These are phyloP conservation scores for Coemansia sp. DNA, from an alignment of 192 early-diverging fungal species.

Conservation along the genomic window DNA sequence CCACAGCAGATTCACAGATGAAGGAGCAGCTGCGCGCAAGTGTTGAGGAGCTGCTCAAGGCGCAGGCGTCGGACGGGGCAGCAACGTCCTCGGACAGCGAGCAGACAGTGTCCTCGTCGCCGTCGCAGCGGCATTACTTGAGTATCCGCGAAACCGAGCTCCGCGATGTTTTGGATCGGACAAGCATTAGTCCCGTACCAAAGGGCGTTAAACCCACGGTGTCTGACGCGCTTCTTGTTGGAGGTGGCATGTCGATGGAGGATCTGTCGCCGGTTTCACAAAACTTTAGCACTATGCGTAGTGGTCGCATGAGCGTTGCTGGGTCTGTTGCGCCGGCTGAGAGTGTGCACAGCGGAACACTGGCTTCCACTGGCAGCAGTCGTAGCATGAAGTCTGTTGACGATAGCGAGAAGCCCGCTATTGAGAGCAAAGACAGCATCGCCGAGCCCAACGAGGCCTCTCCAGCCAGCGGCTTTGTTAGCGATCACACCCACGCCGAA, in stretches of 20 bases:
- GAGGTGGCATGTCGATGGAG: conserved; percentile 51
- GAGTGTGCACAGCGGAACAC: conserved; percentile 17
- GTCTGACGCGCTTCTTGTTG: conserved; percentile 31
- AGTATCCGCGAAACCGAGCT: conserved; percentile 53
- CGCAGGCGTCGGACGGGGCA: conserved; percentile 20
- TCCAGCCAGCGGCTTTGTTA: too few relatives aligned
- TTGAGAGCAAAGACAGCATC: neutral
- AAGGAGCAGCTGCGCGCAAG: conserved; percentile 54
- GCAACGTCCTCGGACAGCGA: conserved; percentile 35
- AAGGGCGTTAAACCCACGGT: conserved; percentile 24
- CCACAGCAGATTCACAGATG: conserved; percentile 33
- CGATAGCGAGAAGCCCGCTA: neutral
- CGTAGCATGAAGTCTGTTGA: conserved; percentile 2
- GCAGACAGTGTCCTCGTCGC: conserved; percentile 24
- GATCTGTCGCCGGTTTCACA: conserved; percentile 21
- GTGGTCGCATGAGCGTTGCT: conserved; percentile 39
- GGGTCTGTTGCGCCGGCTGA: conserved; percentile 39
- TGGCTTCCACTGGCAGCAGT: neutral
- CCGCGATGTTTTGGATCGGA: conserved; percentile 46
- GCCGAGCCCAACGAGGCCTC: neutral
- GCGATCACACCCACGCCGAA: neutral
- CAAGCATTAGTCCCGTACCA: conserved; percentile 48
- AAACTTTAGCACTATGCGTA: conserved; percentile 30
- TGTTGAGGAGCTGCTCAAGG: conserved; percentile 36
- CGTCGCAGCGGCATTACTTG: conserved; percentile 38